Evolutionary conservation across 78 protist species (phyloP), one percentile per base, ranked within the genome.

Genomic region (Dictyostelium citrinum): DNA sequence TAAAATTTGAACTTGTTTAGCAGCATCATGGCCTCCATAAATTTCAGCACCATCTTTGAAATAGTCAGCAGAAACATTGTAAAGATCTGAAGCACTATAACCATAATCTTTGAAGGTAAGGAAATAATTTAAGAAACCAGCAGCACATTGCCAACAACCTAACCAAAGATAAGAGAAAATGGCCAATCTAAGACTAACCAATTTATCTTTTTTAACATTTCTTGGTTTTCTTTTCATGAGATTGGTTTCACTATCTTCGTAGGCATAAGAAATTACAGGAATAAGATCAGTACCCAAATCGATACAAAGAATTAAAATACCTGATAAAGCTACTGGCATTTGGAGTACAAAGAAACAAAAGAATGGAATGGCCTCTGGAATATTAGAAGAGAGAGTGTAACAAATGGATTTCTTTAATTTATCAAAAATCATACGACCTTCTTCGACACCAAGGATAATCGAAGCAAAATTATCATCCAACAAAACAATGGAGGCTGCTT

Each of bases 401-500:
- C 95, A 94, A 39, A 99, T 96, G 29, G 98, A 95, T 96, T 99
- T 98, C 91, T 97, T 97, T 74, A 99, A 74, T 81, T 99, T 99
- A 83, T 97, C 99, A 68, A 97, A 99, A 80, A 99, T 91, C 45
- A 91, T 81, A 20, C 99, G 90, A 22, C 99, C 99, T 84, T 97
- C 98, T 84, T 97, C 85, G 14, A 98, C 97, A 90, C 97, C 99
- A 35, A 31, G 29, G 1, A 95, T 99, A 82, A 99, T 99, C 17
- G 99, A 97, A 1, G 99, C 61, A 82, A 99, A 99, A 97, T 99
- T 98, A 96, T 99, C 99, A 91, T 99, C 99, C 24, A 95, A 83
- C 5, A 99, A 96, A 2, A 98, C 91, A 97, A 99, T 97, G 55
- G 95, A 95, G 3, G 99, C 68, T 0, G 99, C 99, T 64, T 84